Evolutionary conservation across 768 basidiomycete species (phyloP), one percentile per base, ranked within the genome.

Genomic region (Myochromella boudieri): DNA sequence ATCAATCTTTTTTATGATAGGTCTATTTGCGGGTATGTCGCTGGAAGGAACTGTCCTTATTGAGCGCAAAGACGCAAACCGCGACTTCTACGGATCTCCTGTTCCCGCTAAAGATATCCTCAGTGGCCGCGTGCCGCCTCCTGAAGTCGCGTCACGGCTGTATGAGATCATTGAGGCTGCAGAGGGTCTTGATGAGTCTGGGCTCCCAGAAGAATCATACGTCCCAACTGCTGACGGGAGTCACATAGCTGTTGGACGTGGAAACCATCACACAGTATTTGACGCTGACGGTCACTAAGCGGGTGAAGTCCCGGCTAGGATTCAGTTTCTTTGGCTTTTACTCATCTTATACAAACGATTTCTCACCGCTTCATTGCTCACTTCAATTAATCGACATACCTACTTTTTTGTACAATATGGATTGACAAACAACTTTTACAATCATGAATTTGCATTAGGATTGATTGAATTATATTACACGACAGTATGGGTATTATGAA

Each of bases 111-210:
- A 78, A 48, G 94, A 95, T 60, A 95, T 99, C 58, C 81, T 99
- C 21, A 82, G 88, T 42, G 95, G 95, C 28, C 85, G 86, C 15
- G 95, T 98, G 1, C 97, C 95, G 4, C 91, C 95, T n/a, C 95
- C 97, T 0, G 95, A 98, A 69, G 91, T 95, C 46, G 94, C 94
- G 1, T 90, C 88, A 25, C 77, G 78, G 53, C 64, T 97, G 54
- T 98, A 98, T 67, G 95, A 98, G 63, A 86, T 97, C 60, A 95
- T 99, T 56, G 95, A 98, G 69, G 88, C 91, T 26, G 92, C 92
- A 6, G 94, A 95, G 67, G 94, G 94, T 26, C 70, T 95, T 38
- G 94, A 97, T 61, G 94, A 97, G 70, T 70, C 73, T 0, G 84
- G 84, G 2, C 68, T 95, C 17, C 93, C 94, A 0, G 79, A 87